Base-by-base conservation (phyloP, 2,329 filamentous ascomycete genomes). In the Calonectria pauciramosa region DNA sequence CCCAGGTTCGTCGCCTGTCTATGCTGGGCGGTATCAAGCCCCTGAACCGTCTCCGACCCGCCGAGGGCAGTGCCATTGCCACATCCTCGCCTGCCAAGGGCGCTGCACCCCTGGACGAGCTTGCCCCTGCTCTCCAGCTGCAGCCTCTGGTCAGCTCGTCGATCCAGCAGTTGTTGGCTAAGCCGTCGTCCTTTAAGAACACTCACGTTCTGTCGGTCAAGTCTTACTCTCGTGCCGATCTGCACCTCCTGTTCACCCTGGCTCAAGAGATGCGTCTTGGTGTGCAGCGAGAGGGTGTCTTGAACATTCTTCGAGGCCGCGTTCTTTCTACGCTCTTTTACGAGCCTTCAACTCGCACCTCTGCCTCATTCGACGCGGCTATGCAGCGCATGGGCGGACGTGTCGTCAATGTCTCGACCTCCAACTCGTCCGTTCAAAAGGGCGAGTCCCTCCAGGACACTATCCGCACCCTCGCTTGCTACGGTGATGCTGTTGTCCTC, bases 371-470 rank as follows among this genome's bases (percentile, higher is more conserved):
- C 81, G 97, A 99, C 83, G 95, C 96, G 71, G 97, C 97, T 52
- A 99, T 99, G 97, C 97, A 99, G 89, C 94, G 97, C 68, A 93
- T 99, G 7, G 97, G 97, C 79, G 97, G 97, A 63, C 92, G 95
- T 64, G 96, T 94, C 4, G 91, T 99, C 69, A 90, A 93, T 68
- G 93, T 99, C 82, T 90, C 95, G 51, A 97, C 96, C 3, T 91
- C 93, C 8, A 92, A 95, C 80, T 98, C 96, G 3, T 98, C 95
- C 18, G 96, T 96, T 5, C 91, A 96, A 86, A 99, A 99, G 90
- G 97, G 97, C 52, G 97, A 99, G 88, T 93, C 94, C 5, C 91
- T 99, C 23, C 95, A 97, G 83, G 97, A 99, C 84, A 98, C 96
- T 18, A 92, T 99, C 80, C 94, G 97, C 77, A 99, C 97, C 2